phyloP scores from a whole-genome alignment of 768 basidiomycete species.

The Terana coerulea region DNA sequence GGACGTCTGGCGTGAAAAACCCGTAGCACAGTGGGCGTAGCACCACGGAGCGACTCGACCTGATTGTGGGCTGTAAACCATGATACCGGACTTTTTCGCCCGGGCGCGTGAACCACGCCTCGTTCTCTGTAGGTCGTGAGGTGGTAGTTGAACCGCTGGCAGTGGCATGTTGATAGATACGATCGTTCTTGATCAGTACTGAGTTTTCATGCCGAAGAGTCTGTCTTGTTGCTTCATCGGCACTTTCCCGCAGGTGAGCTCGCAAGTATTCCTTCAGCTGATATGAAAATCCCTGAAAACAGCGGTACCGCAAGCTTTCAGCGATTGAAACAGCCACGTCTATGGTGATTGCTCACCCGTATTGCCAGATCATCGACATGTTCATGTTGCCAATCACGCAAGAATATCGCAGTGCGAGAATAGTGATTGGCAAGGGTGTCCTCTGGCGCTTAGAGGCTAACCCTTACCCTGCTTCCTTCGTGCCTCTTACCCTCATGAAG shows the following conservation, averaged over 20 bases:
- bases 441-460: too few species aligned
- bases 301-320: background rate
- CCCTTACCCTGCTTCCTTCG: too few species aligned
- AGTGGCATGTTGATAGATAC: constrained; percentile 16
- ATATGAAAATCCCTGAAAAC: background rate
- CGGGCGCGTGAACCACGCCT: constrained; percentile 13
- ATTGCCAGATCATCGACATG: background rate
- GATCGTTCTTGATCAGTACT: constrained; percentile 7
- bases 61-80: too few species aligned
- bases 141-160: constrained; percentile 19
- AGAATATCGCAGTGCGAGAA: too few species aligned
- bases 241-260: constrained; percentile 7
- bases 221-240: constrained; percentile 5
- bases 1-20: too few species aligned
- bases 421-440: too few species aligned
- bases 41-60: too few species aligned
- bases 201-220: background rate
- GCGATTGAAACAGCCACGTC: background rate
- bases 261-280: constrained; percentile 24
- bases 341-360: background rate
- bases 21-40: too few species aligned
- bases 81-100: too few species aligned
- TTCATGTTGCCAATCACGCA: too few species aligned
- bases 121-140: constrained; percentile 13
- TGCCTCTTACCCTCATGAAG: too few species aligned